Evolutionary conservation across 768 basidiomycete genomes (phyloP), one percentile per base, ranked within the genome.

Genomic region (Boletus rubroflammeus): DNA sequence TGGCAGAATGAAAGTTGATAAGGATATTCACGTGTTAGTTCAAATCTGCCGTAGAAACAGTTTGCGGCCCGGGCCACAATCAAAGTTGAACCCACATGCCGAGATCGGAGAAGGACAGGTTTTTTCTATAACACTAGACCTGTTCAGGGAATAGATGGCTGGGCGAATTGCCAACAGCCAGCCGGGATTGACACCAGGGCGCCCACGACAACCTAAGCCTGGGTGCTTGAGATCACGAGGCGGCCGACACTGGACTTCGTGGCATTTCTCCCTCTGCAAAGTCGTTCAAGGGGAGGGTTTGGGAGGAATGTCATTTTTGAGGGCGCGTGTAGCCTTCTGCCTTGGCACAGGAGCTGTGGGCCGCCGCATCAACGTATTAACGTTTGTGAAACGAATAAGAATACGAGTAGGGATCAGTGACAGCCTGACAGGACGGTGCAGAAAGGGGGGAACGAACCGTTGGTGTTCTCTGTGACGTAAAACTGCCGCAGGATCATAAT

Each of bases 381-480:
- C 42, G 29, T 49, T 59, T 47, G 40, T 51, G 31, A 55, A 41
- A 29, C n/a, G 32, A 51, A 53, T 42, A 14, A 45, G 32, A 57
- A 48, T 19, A 51, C 6, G 10, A 19, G 4, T 8, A 19, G n/a
- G 36, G 25, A 34, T 34, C 31, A 38, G 15, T n/a, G n/a, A n/a
- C n/a, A n/a, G n/a, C n/a, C n/a, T 5, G 8, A 11, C 47, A 11
- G 15, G 31, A 15, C 31, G 4, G 28, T 28, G 10, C 21, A 15
- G 29, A 28, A 26, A 7, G 19, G 21, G 19, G 21, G 11, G 6
- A 35, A 46, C 79, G 39, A 56, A 94, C 96, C 96, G 63, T 95
- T 93, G 7, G 78, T 76, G 68, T 99, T 98, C 67, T 97, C 93
- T 0, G 92, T 94, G 64, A 98, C 81, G 73, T 94, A 96, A 73